Conservation (phyloP, 2,329 filamentous ascomycete species). For the Sarocladium kiliense region DNA sequence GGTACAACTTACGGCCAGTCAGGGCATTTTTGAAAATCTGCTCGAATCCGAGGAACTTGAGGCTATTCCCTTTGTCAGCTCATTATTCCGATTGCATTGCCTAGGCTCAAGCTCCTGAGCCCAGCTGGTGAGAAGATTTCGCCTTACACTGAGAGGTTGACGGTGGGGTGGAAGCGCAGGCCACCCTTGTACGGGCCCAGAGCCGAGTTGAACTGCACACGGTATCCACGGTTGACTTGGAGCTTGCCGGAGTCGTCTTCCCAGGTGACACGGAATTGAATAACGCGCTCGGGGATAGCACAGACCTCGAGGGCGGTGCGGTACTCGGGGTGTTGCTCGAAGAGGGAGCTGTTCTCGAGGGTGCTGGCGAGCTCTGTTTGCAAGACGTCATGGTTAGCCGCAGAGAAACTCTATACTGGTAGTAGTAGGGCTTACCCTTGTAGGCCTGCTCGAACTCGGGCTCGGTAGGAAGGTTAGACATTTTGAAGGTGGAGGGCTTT, state of each 20-base stretch:
- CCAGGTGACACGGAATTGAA: conserved; percentile 98
- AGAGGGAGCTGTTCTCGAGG: conserved; percentile 88
- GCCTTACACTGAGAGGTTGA: conserved; percentile 64
- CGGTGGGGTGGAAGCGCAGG: conserved; percentile 86
- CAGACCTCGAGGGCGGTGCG: conserved; percentile 82
- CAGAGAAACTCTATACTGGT: too few relatives aligned
- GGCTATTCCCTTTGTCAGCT: conserved; percentile 27
- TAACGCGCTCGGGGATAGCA: conserved; percentile 87
- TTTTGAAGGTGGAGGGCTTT: conserved; percentile 30
- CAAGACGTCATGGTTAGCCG: background rate
- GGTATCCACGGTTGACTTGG: conserved; percentile 91
- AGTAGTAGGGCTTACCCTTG: conserved; percentile 79
- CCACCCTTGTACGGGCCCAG: conserved; percentile 98
- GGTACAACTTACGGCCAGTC: conserved; percentile 70
- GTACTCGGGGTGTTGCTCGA: conserved; percentile 91
- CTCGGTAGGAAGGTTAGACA: conserved; percentile 83
- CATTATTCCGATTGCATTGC: too few relatives aligned
- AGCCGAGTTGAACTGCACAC: conserved; percentile 97
- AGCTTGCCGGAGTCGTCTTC: conserved; percentile 86
- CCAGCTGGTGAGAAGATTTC: background rate
- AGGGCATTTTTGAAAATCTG: conserved; percentile 99
- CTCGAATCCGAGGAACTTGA: conserved; percentile 99
- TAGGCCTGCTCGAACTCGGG: conserved; percentile 99
- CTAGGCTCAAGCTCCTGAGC: background rate
- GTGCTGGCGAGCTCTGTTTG: conserved; percentile 82